Percentiles rank a stretch among this genome's conserved stretches.
Evolutionary conservation across 179 eudicot genomes (phyloP).

Genomic region (Beta corolliflora): DNA sequence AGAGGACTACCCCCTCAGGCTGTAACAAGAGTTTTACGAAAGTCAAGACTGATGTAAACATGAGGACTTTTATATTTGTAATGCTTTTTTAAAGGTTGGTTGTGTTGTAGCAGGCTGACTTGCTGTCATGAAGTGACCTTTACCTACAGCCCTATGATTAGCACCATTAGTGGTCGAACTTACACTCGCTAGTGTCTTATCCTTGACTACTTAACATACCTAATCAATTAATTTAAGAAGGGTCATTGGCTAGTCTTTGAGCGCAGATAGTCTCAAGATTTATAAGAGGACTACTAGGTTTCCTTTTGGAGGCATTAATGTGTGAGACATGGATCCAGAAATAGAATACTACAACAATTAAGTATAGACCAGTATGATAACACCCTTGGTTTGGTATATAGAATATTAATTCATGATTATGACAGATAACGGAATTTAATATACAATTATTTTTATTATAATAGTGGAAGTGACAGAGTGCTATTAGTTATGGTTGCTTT

Average conservation of each 20-base stretch:
- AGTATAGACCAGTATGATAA: not conserved
- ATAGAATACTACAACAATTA: not conserved
- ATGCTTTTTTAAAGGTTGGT: no score
- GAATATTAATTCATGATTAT: not conserved
- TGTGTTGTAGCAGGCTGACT: not conserved
- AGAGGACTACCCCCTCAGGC: not conserved
- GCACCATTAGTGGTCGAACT: not conserved
- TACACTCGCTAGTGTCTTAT: not conserved
- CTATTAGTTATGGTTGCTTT: not conserved
- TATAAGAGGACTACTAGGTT: not conserved
- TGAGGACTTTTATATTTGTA: no score
- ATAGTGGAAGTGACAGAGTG: not conserved
- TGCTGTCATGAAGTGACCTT: not conserved
- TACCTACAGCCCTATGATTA: not conserved
- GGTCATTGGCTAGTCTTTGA: not conserved
- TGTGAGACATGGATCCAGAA: not conserved
- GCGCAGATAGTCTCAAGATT: not conserved
- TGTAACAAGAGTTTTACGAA: not conserved
- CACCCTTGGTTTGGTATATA: not conserved
- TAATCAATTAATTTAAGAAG: not conserved
- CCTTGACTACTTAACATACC: not conserved
- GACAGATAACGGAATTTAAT: not conserved
- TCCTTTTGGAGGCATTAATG: not conserved
- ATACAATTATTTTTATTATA: not conserved
- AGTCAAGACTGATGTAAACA: not conserved